These are phyloP conservation scores for Dryas octopetala DNA, from an alignment of 306 rosid genomes.

Conservation along the genomic window DNA sequence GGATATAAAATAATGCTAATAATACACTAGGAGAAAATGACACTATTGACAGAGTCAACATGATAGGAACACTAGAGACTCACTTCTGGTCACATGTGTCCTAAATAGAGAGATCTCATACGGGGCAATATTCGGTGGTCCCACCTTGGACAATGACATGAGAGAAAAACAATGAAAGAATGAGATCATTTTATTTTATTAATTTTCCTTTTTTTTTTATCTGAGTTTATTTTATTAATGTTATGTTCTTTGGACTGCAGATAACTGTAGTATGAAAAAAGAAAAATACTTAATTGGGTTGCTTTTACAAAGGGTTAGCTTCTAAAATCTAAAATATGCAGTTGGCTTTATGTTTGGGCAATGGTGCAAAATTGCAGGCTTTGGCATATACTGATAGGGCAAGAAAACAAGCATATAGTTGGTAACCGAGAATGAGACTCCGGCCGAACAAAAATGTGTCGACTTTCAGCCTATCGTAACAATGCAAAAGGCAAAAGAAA, in stretches of 20 bases:
- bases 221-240: no score
- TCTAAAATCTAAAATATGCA: not conserved
- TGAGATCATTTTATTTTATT: not conserved
- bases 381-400: not conserved
- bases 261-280: not conserved
- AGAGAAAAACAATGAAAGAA: constrained; percentile 4
- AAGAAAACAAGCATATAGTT: constrained; percentile 3
- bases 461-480: not conserved
- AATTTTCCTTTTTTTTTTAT: not conserved
- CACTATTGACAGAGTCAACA: constrained; percentile 3
- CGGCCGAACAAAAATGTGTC: not conserved
- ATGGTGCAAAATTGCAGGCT: not conserved
- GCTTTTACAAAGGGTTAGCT: not conserved
- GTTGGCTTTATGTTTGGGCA: not conserved
- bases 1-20: not conserved
- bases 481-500: constrained; percentile 2
- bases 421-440: not conserved
- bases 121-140: not conserved
- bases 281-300: not conserved
- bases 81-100: constrained; percentile 12
- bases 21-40: constrained; percentile 1
- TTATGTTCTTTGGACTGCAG: constrained; percentile 3
- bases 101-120: not conserved
- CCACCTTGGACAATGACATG: constrained; percentile 5
- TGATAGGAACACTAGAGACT: not conserved